Conservation (phyloP, 352 stramenopile species). For the Peronospora destructor region DNA sequence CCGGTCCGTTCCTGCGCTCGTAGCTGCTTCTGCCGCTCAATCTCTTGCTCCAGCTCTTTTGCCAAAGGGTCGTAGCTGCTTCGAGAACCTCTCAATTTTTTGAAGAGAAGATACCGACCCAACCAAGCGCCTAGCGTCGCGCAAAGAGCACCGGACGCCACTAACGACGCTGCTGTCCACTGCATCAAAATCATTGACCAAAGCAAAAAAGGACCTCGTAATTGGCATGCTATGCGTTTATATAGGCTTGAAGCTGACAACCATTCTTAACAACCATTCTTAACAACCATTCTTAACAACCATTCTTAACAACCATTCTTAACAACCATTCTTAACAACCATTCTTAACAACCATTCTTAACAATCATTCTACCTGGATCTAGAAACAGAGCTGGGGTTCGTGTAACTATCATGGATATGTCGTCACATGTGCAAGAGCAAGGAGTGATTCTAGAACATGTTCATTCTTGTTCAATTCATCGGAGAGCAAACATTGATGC, state of each 20-base stretch:
- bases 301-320: too few relatives aligned
- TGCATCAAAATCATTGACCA: slow-evolving; percentile 19
- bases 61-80: slow-evolving; percentile 31
- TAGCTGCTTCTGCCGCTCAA: slow-evolving; percentile 64
- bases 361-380: too few relatives aligned
- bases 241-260: neutral
- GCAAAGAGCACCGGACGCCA: slow-evolving; percentile 22
- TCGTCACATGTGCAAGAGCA: too few relatives aligned
- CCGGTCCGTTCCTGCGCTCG: slow-evolving; percentile 64
- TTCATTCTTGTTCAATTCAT: too few relatives aligned
- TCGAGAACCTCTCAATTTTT: slow-evolving; percentile 4
- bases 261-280: neutral
- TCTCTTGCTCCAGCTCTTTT: slow-evolving; percentile 46
- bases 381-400: too few relatives aligned
- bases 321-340: too few relatives aligned
- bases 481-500: too few relatives aligned
- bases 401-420: too few relatives aligned
- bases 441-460: too few relatives aligned
- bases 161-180: slow-evolving; percentile 22
- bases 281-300: too few relatives aligned
- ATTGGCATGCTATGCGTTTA: neutral
- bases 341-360: too few relatives aligned
- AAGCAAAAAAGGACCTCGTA: slow-evolving; percentile 1
- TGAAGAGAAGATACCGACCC: slow-evolving; percentile 15
- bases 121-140: slow-evolving; percentile 22